Evolutionary conservation across 768 basidiomycete genomes (phyloP).

Genomic region (Tylopilus rubrobrunneus): DNA sequence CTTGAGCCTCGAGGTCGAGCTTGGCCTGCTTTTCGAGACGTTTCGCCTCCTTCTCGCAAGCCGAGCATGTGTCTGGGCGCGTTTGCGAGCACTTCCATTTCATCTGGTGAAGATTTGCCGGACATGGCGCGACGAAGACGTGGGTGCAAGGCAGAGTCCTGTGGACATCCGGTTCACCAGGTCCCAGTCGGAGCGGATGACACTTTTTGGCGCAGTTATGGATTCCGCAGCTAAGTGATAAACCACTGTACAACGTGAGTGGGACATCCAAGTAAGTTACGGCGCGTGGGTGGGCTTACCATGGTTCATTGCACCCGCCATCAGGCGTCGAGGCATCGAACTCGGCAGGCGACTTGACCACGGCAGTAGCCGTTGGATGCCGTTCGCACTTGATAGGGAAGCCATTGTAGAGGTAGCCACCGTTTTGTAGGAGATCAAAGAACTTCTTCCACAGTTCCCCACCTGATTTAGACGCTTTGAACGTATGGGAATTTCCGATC

Average conservation of each 20-base stretch:
- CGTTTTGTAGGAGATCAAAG: conserved; percentile 40
- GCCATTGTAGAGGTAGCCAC: conserved; percentile 51
- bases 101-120: conserved; percentile 38
- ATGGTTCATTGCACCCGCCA: conserved; percentile 58
- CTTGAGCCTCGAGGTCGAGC: conserved; percentile 39
- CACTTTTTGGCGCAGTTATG: conserved; percentile 61
- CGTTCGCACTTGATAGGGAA: conserved; percentile 57
- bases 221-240: conserved; percentile 43
- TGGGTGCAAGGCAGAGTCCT: conserved; percentile 39
- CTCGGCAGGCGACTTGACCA: conserved; percentile 40
- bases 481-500: conserved; percentile 62
- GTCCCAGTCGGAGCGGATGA: conserved; percentile 52
- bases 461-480: conserved; percentile 48
- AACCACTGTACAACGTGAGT: conserved; percentile 36
- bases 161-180: conserved; percentile 30
- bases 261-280: background rate
- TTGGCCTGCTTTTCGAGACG: conserved; percentile 38
- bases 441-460: conserved; percentile 49
- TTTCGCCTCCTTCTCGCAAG: conserved; percentile 45
- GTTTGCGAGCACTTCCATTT: conserved; percentile 43
- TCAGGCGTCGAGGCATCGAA: conserved; percentile 55
- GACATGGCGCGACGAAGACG: conserved; percentile 38
- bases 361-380: conserved; percentile 40
- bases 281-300: conserved; percentile 37
- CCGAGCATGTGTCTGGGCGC: conserved; percentile 35